phyloP scores from a whole-genome alignment of 2,329 filamentous ascomycete species.

The Tympanopsis confertula region DNA sequence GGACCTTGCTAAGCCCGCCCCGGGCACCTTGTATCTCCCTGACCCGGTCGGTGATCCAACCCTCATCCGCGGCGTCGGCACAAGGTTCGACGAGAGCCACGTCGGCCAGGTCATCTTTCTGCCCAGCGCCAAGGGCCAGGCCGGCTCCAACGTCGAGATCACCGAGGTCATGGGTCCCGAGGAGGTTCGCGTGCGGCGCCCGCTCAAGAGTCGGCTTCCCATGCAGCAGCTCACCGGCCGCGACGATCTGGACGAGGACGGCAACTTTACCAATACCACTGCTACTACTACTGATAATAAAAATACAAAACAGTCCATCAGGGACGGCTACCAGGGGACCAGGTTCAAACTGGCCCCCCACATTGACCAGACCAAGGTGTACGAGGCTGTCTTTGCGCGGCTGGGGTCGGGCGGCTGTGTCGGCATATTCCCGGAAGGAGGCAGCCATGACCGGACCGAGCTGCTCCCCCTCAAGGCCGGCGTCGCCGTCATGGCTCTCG shows the following conservation, averaged over 20 bases:
- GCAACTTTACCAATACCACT: conserved; percentile 44
- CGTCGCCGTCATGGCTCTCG: conserved; percentile 94
- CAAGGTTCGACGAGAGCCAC: conserved; percentile 72
- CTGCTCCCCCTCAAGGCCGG: conserved; percentile 88
- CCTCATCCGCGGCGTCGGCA: conserved; percentile 66
- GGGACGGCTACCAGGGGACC: conserved; percentile 60
- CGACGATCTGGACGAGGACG: conserved; percentile 57
- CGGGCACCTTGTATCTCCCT: conserved; percentile 76
- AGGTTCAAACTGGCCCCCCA: conserved; percentile 83
- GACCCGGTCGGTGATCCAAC: conserved; percentile 78
- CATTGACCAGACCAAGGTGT: conserved; percentile 86
- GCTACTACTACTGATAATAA: too few relatives aligned
- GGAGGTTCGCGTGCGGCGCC: conserved; percentile 75
- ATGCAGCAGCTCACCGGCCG: conserved; percentile 73
- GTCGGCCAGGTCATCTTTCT: conserved; percentile 76
- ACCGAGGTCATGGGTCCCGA: conserved; percentile 67
- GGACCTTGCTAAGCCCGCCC: conserved; percentile 70
- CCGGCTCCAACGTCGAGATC: conserved; percentile 73
- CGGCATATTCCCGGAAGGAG: conserved; percentile 92
- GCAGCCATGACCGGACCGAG: conserved; percentile 87
- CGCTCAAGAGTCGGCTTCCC: conserved; percentile 67
- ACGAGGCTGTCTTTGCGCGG: conserved; percentile 84
- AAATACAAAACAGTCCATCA: too few relatives aligned
- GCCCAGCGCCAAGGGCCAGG: conserved; percentile 67
- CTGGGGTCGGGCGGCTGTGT: conserved; percentile 76